Base-by-base conservation (phyloP, 1,139 yeast species). In the Yamadazyma diddensiae region DNA sequence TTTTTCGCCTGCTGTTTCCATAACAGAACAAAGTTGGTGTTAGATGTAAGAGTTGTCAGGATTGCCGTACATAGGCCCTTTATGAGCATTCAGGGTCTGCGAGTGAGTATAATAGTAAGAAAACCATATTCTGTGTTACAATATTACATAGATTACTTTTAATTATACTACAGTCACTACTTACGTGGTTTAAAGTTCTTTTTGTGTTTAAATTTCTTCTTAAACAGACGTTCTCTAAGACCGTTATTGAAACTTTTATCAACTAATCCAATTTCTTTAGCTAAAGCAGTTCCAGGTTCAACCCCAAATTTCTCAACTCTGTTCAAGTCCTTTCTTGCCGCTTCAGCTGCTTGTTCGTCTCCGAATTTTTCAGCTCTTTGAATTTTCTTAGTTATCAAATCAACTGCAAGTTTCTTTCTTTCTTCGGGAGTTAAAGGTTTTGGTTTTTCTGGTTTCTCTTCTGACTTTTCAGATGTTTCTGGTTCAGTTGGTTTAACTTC, bases 291-390 rank as follows among this genome's bases (percentile, higher is more conserved):
- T 36, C 81, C 81, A 19, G 70, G 58, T 41, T 81, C 83, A 35
- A 87, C 77, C 15, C 97, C 97, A 51, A 87, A 88, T 64, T 85
- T 86, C 53, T 82, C 82, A 42, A 87, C 78, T 50, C 97, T 75
- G 21, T 66, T 68, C 48, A 84, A 68, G 45, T 62, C 83, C 73
- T 57, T 77, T 64, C 53, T 80, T 67, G 56, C 82, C 22, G 65
- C 63, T 29, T 70, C 76, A 23, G 73, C 74, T 24, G 57, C 62
- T 16, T 68, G 70, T 36, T 75, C 82, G 40, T 73, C 76, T 23
- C 92, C 92, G 50, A 87, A 88, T 55, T 86, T 83, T 52, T 76
- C 75, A 15, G 90, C 85, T 50, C 97, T 75, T 36, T 67, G 68
- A 36, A 86, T 69, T 52, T 84, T 83, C 50, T 77, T 78, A 39